Evolutionary conservation across 768 basidiomycete species (phyloP), one percentile per base, ranked within the genome.

Genomic region (Suillus paluster): DNA sequence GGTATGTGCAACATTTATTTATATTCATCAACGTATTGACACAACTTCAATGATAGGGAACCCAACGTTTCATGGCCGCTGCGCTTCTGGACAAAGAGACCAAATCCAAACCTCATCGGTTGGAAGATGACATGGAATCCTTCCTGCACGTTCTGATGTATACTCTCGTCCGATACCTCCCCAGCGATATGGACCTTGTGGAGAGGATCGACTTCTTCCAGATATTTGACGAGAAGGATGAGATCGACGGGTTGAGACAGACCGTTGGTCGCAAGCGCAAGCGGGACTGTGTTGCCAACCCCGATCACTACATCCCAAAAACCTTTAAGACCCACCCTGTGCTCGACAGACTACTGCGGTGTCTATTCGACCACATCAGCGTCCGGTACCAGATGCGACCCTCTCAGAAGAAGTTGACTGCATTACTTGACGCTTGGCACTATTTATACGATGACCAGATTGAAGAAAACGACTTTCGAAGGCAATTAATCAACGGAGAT

Each of bases 41-140:
- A 19, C 15, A 6, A 46, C 21, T 39, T 50, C 19, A 45, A 42
- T 44, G 23, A 23, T 17, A 62, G 61, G 61, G 61, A 25, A 62
- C 57, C n/a, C 36, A 33, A 42, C 27, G 42, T 27, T 57, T 57
- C 55, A 73, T 75, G 65, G 73, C 76, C 1, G 52, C 61, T 0
- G 55, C 48, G 8, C 57, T 77, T 6, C 14, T 62, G 30, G 14
- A 41, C 14, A 23, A 58, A n/a, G 10, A 15, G 6, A 19, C 21
- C 14, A 23, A 36, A 14, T 17, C 9, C 15, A 70, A 70, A 33
- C 57, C 6, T 6, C 58, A 54, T 25, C n/a, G 5, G 4, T 21
- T 60, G 17, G 25, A 14, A 38, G 58, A 63, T 27, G 62, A 63
- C 30, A n/a, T 63, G 21, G 62, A 63, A 49, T 63, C 62, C 5